Conservation (phyloP, 2,329 filamentous ascomycete genomes). For the Colletotrichum tropicicola region DNA sequence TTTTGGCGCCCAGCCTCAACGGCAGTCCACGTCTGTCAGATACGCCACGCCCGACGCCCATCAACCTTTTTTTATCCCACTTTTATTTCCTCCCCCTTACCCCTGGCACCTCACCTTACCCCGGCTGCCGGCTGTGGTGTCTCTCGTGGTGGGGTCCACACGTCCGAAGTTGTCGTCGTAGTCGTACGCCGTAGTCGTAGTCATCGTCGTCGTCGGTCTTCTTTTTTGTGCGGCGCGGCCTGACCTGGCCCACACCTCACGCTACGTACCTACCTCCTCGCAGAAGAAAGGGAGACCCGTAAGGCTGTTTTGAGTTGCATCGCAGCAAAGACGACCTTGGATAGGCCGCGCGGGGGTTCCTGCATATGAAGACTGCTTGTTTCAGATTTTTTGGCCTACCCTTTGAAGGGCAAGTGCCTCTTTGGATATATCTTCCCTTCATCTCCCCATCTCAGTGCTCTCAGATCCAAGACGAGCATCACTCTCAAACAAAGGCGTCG, state of each 20-base stretch:
- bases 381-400: conserved; percentile 17
- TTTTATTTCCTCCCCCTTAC: not conserved
- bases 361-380: conserved; percentile 24
- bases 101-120: no score
- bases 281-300: not conserved
- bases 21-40: conserved; percentile 7
- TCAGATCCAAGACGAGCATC: conserved; percentile 1
- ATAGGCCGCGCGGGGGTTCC: not conserved
- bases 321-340: not conserved
- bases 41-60: conserved; percentile 17
- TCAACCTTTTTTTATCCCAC: conserved; percentile 28
- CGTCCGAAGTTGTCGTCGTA: not conserved
- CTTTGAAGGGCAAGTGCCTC: not conserved
- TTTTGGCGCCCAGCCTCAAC: conserved; percentile 13
- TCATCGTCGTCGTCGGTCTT: not conserved
- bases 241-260: not conserved
- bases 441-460: not conserved
- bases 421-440: conserved; percentile 7
- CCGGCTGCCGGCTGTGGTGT: not conserved
- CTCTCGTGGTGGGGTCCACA: not conserved
- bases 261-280: not conserved
- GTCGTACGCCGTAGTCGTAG: not conserved
- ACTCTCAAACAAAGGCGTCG: conserved; percentile 18
- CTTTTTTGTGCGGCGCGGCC: no score
- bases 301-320: conserved; percentile 30